These are phyloP conservation scores for Suhomyces prunicola DNA, from an alignment of 805 yeast genomes.

Conservation along the genomic window DNA sequence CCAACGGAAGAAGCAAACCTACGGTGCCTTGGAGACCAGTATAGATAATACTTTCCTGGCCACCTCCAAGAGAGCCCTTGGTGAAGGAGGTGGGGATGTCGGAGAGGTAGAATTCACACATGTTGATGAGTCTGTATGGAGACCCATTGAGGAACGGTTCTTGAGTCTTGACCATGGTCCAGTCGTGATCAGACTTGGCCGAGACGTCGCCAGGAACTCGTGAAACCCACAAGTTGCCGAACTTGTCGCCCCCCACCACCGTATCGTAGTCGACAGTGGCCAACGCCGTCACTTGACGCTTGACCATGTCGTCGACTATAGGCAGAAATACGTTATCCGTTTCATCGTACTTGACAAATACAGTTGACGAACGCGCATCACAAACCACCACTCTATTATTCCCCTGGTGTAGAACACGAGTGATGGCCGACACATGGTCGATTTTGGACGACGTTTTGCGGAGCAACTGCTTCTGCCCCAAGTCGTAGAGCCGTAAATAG, in stretches of 20 bases:
- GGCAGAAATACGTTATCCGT: slow-evolving; percentile 50
- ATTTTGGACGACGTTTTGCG: slow-evolving; percentile 55
- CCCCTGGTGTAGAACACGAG: slow-evolving; percentile 52
- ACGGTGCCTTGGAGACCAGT: slow-evolving; percentile 80
- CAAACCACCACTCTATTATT: slow-evolving; percentile 59
- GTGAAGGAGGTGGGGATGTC: slow-evolving; percentile 69
- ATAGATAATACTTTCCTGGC: slow-evolving; percentile 63
- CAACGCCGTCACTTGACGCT: slow-evolving; percentile 63
- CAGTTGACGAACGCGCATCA: slow-evolving; percentile 67
- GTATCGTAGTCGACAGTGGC: slow-evolving; percentile 70
- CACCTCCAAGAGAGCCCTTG: slow-evolving; percentile 58
- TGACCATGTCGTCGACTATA: slow-evolving; percentile 65
- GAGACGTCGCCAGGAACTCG: slow-evolving; percentile 55
- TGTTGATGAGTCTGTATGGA: slow-evolving; percentile 46
- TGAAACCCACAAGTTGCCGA: slow-evolving; percentile 73
- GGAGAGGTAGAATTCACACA: slow-evolving; percentile 59
- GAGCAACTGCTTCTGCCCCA: slow-evolving; percentile 79
- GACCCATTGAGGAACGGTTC: slow-evolving; percentile 47
- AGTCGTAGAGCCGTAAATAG: slow-evolving; percentile 56
- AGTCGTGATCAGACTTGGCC: slow-evolving; percentile 49
- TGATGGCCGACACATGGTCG: slow-evolving; percentile 46
- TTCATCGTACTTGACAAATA: slow-evolving; percentile 52
- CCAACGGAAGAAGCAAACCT: slow-evolving; percentile 69
- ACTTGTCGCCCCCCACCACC: slow-evolving; percentile 79
- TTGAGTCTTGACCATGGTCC: slow-evolving; percentile 27